phyloP scores from a whole-genome alignment of 257 asterid species.

The Perilla frutescens region DNA sequence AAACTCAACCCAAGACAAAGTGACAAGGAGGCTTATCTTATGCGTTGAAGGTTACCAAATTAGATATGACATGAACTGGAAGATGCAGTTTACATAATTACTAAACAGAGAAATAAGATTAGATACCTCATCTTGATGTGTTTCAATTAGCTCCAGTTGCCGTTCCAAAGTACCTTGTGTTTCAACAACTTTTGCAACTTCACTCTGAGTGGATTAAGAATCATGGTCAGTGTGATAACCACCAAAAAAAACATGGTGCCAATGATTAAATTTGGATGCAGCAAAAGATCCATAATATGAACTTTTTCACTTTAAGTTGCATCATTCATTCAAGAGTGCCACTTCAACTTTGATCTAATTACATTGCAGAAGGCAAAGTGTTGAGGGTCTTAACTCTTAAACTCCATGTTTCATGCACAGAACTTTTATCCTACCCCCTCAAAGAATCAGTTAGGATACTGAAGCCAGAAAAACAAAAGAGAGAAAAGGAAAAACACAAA shows the following conservation, averaged over 20 bases:
- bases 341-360: background rate
- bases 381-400: slow-evolving; percentile 15
- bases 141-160: slow-evolving; percentile 91
- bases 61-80: slow-evolving; percentile 13
- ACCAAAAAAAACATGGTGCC: slow-evolving; percentile 5
- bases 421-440: background rate
- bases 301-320: background rate
- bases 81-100: slow-evolving; percentile 13
- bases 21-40: background rate
- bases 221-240: slow-evolving; percentile 14
- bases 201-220: slow-evolving; percentile 56
- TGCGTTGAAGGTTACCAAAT: background rate
- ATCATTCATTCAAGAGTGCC: slow-evolving; percentile 2
- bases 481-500: background rate
- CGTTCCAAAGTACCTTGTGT: slow-evolving; percentile 85
- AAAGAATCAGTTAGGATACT: background rate
- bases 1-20: background rate
- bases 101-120: slow-evolving; percentile 26
- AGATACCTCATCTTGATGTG: slow-evolving; percentile 94
- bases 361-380: slow-evolving; percentile 8
- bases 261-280: slow-evolving; percentile 5
- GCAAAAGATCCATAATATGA: slow-evolving; percentile 12
- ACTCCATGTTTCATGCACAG: slow-evolving; percentile 18
- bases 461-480: background rate
- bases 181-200: slow-evolving; percentile 93